Percentiles rank a stretch among this genome's conserved stretches.
Conservation (phyloP, 768 basidiomycete species). For the Rubroboletus pulcherrimus region DNA sequence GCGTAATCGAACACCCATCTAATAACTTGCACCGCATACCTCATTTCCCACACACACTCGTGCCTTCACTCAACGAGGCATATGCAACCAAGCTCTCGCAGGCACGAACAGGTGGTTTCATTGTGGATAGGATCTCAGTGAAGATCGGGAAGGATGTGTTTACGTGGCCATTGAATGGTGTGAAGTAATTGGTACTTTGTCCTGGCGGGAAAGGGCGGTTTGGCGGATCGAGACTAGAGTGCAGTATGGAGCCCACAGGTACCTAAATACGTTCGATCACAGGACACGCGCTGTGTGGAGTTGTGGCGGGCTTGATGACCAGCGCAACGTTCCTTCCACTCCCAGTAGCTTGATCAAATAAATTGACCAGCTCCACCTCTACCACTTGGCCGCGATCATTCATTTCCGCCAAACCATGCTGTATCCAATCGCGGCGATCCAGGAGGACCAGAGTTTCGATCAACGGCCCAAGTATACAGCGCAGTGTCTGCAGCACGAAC, state of each 20-base stretch:
- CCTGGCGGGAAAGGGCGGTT: background rate
- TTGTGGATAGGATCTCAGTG: conserved; percentile 51
- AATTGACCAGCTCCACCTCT: conserved; percentile 49
- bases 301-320: conserved; percentile 40
- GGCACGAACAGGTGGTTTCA: conserved; percentile 46
- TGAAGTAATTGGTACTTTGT: conserved; percentile 9
- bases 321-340: conserved; percentile 72
- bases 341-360: conserved; percentile 70
- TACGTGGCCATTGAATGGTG: conserved; percentile 40
- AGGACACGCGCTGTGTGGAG: conserved; percentile 1
- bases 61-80: conserved; percentile 47
- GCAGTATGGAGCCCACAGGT: conserved; percentile 1
- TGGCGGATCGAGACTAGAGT: background rate
- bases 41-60: conserved; percentile 45
- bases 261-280: conserved; percentile 4
- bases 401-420: conserved; percentile 34
- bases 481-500: conserved; percentile 58
- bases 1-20: conserved; percentile 6
- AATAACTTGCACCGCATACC: conserved; percentile 45
- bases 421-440: conserved; percentile 60
- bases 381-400: conserved; percentile 23
- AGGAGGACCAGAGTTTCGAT: conserved; percentile 63
- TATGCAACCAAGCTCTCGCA: conserved; percentile 41
- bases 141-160: conserved; percentile 69
- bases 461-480: conserved; percentile 66